Percentiles rank a stretch among this genome's conserved stretches.
phyloP scores from a whole-genome alignment of 306 rosid genomes.

The Citrullus amarus region DNA sequence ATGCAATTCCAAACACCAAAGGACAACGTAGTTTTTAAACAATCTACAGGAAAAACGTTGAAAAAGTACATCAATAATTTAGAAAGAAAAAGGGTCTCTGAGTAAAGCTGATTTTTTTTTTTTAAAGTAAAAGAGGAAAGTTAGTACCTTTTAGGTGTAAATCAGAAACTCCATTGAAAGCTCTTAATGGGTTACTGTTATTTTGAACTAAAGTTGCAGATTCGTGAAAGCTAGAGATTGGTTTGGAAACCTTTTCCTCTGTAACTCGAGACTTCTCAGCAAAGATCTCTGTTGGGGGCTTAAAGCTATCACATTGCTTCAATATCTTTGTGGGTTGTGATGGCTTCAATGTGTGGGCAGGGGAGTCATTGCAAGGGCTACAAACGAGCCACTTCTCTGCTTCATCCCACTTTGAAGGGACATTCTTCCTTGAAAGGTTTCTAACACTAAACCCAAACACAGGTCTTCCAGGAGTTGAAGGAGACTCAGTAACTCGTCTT shows the following conservation, averaged over 20 bases:
- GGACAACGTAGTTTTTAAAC: not conserved
- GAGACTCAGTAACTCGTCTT: slow-evolving; percentile 46
- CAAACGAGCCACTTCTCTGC: slow-evolving; percentile 96
- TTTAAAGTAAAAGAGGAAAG: not conserved
- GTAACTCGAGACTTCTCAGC: slow-evolving; percentile 59
- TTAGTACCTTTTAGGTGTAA: slow-evolving; percentile 60
- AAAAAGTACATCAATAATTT: not conserved
- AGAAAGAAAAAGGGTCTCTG: not conserved
- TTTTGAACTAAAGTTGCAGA: slow-evolving; percentile 39
- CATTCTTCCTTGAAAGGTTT: slow-evolving; percentile 51
- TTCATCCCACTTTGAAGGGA: slow-evolving; percentile 98
- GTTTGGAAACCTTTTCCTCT: slow-evolving; percentile 48
- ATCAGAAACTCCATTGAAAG: slow-evolving; percentile 46
- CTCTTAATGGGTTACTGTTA: slow-evolving; percentile 24
- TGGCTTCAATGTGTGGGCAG: slow-evolving; percentile 48
- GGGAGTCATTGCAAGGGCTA: slow-evolving; percentile 72
- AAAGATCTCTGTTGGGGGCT: slow-evolving; percentile 43
- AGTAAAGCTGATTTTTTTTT: not conserved
- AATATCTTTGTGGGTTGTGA: slow-evolving; percentile 32
- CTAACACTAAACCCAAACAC: slow-evolving; percentile 59
- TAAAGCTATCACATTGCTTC: slow-evolving; percentile 33
- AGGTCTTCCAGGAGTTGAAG: slow-evolving; percentile 88
- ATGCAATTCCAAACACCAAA: not conserved
- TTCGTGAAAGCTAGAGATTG: slow-evolving; percentile 30
- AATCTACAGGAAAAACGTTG: not conserved